Conservation (phyloP, 2,329 filamentous ascomycete species). For the Ophiostoma ulmi region DNA sequence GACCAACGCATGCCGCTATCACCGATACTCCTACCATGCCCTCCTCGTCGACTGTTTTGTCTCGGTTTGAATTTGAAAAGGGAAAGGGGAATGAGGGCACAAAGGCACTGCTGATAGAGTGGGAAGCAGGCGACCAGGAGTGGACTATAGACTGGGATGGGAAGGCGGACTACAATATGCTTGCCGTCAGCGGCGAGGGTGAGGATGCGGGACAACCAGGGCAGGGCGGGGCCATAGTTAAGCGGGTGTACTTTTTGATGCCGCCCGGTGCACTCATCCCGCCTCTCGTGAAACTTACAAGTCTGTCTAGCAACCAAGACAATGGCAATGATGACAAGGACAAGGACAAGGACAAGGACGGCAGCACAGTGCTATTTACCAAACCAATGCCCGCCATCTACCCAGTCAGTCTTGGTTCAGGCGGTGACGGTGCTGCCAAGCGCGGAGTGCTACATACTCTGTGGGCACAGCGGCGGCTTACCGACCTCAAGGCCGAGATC, state of each 20-base stretch:
- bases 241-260: conserved; percentile 71
- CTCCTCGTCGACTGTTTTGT: conserved; percentile 52
- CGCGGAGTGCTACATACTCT: conserved; percentile 83
- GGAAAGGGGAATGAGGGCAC: conserved; percentile 75
- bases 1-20: not conserved
- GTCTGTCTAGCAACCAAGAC: conserved; percentile 25
- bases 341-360: conserved; percentile 22
- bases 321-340: conserved; percentile 20
- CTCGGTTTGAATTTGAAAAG: conserved; percentile 81
- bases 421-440: conserved; percentile 60
- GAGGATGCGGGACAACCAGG: conserved; percentile 29
- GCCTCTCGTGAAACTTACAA: conserved; percentile 61
- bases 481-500: conserved; percentile 72
- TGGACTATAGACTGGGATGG: conserved; percentile 85
- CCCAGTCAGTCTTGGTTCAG: conserved; percentile 65
- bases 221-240: conserved; percentile 33
- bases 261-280: conserved; percentile 68
- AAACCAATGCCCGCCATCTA: conserved; percentile 86
- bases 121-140: conserved; percentile 48
- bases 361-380: conserved; percentile 50
- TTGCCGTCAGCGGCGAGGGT: conserved; percentile 61
- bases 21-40: not conserved
- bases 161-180: conserved; percentile 67
- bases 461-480: conserved; percentile 79
- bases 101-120: conserved; percentile 91